Conservation (phyloP, 345 rosid genomes). For the Isatis tinctoria region DNA sequence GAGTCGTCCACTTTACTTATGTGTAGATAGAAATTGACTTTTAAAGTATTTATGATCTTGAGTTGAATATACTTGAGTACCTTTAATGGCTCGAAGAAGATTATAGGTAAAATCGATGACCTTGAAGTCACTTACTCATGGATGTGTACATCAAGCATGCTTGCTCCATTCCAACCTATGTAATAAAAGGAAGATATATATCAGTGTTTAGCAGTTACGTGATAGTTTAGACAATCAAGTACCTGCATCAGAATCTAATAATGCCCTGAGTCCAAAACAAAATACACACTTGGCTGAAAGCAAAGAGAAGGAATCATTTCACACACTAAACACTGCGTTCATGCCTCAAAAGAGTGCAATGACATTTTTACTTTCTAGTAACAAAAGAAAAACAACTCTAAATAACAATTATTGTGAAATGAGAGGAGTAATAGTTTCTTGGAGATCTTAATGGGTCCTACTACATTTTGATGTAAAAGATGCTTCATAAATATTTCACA, state of each 20-base stretch:
- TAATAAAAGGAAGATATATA: background rate
- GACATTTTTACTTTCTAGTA: background rate
- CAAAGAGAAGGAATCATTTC: background rate
- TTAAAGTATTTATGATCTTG: constrained; percentile 1
- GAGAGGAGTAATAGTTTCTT: background rate
- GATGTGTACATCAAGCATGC: background rate
- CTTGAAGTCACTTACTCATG: background rate
- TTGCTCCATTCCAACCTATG: background rate
- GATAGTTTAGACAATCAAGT: background rate
- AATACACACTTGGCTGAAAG: background rate
- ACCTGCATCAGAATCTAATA: background rate
- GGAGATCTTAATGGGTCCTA: constrained; percentile 5
- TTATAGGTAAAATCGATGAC: background rate
- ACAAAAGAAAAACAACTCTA: background rate
- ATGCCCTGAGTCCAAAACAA: background rate
- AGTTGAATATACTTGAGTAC: background rate
- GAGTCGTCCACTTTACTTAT: constrained; percentile 3
- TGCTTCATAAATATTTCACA: constrained; percentile 7
- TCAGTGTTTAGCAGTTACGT: background rate
- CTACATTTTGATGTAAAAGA: constrained; percentile 9
- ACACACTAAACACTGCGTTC: background rate
- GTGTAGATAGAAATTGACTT: constrained; percentile 6
- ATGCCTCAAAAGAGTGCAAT: background rate
- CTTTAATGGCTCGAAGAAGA: background rate
- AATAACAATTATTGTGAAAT: background rate